phyloP scores from a whole-genome alignment of 192 early-diverging fungal genomes.

The Podila minutissima region DNA sequence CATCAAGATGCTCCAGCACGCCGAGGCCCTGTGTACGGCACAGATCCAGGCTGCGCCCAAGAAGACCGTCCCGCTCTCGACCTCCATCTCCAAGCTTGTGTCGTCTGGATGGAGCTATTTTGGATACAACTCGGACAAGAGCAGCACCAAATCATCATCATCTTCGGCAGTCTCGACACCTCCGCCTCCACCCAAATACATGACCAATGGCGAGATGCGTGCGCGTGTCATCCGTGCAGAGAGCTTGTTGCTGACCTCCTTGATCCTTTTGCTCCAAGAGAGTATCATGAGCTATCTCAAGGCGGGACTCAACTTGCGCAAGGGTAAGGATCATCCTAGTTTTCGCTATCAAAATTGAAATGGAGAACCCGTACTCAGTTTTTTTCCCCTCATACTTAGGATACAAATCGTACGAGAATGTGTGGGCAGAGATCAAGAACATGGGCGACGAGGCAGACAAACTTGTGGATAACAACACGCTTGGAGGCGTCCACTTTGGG shows the following conservation, averaged over 20 bases:
- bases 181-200: constrained; percentile 32
- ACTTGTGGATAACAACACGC: constrained; percentile 59
- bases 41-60: constrained; percentile 61
- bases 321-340: constrained; percentile 47
- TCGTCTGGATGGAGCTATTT: constrained; percentile 49
- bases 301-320: constrained; percentile 60
- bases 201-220: constrained; percentile 63
- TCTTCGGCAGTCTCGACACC: constrained; percentile 17
- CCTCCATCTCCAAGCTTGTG: constrained; percentile 52
- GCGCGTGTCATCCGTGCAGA: constrained; percentile 64
- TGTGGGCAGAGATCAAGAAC: constrained; percentile 59
- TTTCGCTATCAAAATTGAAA: neutral
- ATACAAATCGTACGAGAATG: constrained; percentile 61
- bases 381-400: constrained; percentile 10
- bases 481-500: constrained; percentile 66
- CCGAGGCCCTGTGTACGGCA: constrained; percentile 56
- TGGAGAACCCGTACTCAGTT: neutral
- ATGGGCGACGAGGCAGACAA: constrained; percentile 53
- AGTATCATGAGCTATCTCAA: constrained; percentile 64
- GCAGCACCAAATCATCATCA: constrained; percentile 18
- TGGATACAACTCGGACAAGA: constrained; percentile 28
- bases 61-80: constrained; percentile 43
- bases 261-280: constrained; percentile 59
- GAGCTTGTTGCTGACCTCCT: constrained; percentile 55
- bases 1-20: constrained; percentile 46